Conservation (phyloP, 768 basidiomycete species). For the Boletus vermiculosoides region DNA sequence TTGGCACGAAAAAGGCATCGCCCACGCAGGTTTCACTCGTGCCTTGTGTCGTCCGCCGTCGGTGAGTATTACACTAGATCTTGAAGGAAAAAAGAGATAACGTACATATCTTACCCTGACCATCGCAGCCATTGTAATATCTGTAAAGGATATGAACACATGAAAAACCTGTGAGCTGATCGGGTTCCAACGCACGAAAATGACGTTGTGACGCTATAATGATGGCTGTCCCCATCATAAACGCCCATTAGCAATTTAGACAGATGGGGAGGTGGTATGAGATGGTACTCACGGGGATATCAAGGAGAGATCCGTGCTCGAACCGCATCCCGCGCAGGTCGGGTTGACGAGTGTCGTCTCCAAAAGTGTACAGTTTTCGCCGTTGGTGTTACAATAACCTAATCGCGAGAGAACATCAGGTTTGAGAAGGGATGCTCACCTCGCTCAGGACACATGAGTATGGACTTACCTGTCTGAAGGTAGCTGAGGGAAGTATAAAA, state of each 20-base stretch:
- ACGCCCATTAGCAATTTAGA: background rate
- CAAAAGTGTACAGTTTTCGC: conserved; percentile 46
- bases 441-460: conserved; percentile 4
- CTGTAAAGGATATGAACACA: conserved; percentile 25
- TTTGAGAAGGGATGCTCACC: conserved; percentile 6
- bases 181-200: conserved; percentile 36
- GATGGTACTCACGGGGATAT: conserved; percentile 38
- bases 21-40: conserved; percentile 32
- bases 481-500: conserved; percentile 30
- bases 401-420: background rate
- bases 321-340: conserved; percentile 41
- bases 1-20: conserved; percentile 44
- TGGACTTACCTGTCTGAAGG: conserved; percentile 40
- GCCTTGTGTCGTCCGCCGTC: conserved; percentile 28
- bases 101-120: conserved; percentile 45
- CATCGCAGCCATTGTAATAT: conserved; percentile 46
- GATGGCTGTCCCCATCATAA: conserved; percentile 32
- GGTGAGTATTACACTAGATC: background rate
- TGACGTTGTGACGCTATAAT: conserved; percentile 36
- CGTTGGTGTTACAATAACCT: conserved; percentile 46
- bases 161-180: background rate
- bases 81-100: background rate
- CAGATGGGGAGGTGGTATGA: background rate
- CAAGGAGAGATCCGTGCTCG: conserved; percentile 48
- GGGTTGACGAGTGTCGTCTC: conserved; percentile 51